Evolutionary conservation across 352 stramenopile genomes (phyloP).

Genomic region (Phytopythium boreale): DNA sequence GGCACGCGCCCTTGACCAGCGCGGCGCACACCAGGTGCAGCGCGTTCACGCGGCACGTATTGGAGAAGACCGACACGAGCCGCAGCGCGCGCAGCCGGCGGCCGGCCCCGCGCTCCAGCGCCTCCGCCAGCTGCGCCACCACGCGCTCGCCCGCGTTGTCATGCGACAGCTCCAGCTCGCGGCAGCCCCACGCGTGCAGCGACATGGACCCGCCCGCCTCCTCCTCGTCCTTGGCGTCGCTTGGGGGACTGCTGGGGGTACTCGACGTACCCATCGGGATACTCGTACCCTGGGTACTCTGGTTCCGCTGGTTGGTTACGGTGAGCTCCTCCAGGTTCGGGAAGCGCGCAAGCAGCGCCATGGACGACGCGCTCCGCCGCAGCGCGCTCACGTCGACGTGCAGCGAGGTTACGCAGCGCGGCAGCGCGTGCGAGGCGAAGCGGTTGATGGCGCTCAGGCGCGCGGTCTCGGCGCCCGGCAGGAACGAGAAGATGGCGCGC

Average conservation of each 20-base stretch:
- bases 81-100: slow-evolving; percentile 50
- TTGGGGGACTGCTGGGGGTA: too few relatives aligned
- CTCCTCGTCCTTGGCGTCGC: slow-evolving; percentile 28
- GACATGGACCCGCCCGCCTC: slow-evolving; percentile 9
- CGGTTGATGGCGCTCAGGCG: slow-evolving; percentile 60
- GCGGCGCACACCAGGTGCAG: slow-evolving; percentile 61
- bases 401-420: slow-evolving; percentile 54
- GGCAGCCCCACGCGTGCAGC: slow-evolving; percentile 76
- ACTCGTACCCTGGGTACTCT: background rate
- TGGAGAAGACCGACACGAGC: slow-evolving; percentile 76
- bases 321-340: slow-evolving; percentile 55
- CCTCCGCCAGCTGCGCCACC: slow-evolving; percentile 60
- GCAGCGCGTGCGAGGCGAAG: slow-evolving; percentile 54
- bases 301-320: slow-evolving; percentile 38
- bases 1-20: slow-evolving; percentile 65
- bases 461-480: slow-evolving; percentile 65
- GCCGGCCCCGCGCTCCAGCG: slow-evolving; percentile 60
- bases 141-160: slow-evolving; percentile 69
- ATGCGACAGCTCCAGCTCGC: slow-evolving; percentile 74
- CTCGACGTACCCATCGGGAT: too few relatives aligned
- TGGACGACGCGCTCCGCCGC: slow-evolving; percentile 22
- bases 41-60: slow-evolving; percentile 71
- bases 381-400: slow-evolving; percentile 52
- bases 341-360: slow-evolving; percentile 43
- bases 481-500: slow-evolving; percentile 60